Evolutionary conservation across 176 grass and related monocot genomes (phyloP), one percentile per base, ranked within the genome.

Genomic region (Microstegium vimineum): DNA sequence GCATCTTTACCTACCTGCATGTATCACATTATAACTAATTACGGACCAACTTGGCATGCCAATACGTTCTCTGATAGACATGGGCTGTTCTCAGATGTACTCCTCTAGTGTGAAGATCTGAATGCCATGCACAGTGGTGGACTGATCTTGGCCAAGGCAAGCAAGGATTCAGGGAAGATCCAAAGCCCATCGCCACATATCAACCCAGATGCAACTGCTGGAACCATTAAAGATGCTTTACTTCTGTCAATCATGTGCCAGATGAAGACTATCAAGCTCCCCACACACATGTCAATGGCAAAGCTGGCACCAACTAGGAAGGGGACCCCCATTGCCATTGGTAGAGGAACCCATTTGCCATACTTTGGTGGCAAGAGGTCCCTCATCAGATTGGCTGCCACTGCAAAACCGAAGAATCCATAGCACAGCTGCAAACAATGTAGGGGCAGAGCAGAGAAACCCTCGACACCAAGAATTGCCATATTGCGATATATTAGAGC

Each of bases 41-140:
- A 70, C 33, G n/a, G 43, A 60, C 25, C 28, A 66, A 75, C 38
- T 25, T 76, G 36, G 26, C 75, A 25, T 65, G 31, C n/a, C 33
- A 63, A 42, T 42, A 41, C 64, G 15, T 66, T 1, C 76, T 57
- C 69, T 27, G 12, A 17, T 49, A 52, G 40, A 27, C 32, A 64
- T 37, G 45, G 54, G 3, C 22, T 81, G 43, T 11, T 28, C 2
- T 51, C 41, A 54, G 26, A 54, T 38, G 20, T 83, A 31, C n/a
- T 40, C 59, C 30, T 81, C 84, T 91, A 92, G 36, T 79, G 63
- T 63, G 91, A 86, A 84, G 93, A 56, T 79, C 84, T 84, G 78
- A 99, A 99, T 35, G 90, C 94, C 96, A 99, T 99, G 77, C 96
- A 99, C 20, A 99, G 83, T 10, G 96, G 96, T 69, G 96, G 91